Base-by-base conservation (phyloP, 2,329 filamentous ascomycete genomes). In the Xylaria sp. region DNA sequence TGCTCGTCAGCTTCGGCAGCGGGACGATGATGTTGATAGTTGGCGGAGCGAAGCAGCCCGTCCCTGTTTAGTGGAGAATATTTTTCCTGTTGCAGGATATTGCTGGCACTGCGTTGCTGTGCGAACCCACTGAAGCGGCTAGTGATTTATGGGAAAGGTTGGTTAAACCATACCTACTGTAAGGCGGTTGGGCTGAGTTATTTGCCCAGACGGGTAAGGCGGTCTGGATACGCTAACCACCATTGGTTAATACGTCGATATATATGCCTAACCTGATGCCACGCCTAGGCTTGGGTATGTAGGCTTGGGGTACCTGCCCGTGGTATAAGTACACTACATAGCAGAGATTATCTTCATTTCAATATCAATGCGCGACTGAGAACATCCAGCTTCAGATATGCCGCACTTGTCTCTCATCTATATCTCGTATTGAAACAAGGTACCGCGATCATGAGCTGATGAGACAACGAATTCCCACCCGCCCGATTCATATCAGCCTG, bases 131-230 rank as follows among this genome's bases (percentile, higher is more conserved):
- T 41, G 20, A 59, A 59, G 58, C 49, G 62, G 55, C 55, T 49
- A 51, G 49, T 28, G 49, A n/a, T 58, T 54, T 55, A 68, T 63
- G 39, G 28, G 60, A 62, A 69, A 69, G 69, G 69, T 52, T 71
- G 69, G 69, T 64, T 43, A 10, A 31, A 18, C 28, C 31, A 33
- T 5, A 18, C 15, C n/a, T n/a, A 33, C 25, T 23, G 7, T 2
- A 33, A 52, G 67, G 33, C 58, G 67, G 67, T 39, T 69, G 67
- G 63, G 56, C 13, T 18, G 12, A 1, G 20, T 15, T 23, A 41
- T 43, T n/a, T 62, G 55, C 63, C 57, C 8, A 20, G 49, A 66
- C 13, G 56, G 56, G 63, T 20, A 62, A 62, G 33, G 33, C 15
- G 25, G 4, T n/a, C 1, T 2, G 5, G 1, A 36, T 10, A 20